These are phyloP conservation scores for Verbascum thapsus DNA, from an alignment of 257 asterid species.

Conservation along the genomic window DNA sequence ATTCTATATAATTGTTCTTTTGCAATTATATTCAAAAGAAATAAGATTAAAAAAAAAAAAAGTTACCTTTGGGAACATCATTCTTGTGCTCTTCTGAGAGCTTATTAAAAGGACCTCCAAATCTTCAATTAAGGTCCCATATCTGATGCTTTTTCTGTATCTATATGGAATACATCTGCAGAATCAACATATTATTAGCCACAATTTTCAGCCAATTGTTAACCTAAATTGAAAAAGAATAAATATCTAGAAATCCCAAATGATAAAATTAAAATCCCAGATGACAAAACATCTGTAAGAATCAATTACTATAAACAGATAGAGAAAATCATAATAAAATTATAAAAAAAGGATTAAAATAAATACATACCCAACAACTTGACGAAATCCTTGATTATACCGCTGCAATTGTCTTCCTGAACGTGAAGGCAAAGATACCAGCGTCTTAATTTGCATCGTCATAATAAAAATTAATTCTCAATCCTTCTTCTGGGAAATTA, in stretches of 20 bases:
- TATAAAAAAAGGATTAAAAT: background rate
- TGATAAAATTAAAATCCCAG: background rate
- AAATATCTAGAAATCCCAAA: too few species aligned
- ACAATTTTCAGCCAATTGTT: too few species aligned
- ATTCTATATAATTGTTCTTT: background rate
- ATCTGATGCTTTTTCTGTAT: constrained; percentile 42
- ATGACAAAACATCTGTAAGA: too few species aligned
- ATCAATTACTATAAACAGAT: too few species aligned
- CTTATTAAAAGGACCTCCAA: constrained; percentile 83
- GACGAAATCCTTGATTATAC: constrained; percentile 45
- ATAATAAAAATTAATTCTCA: background rate
- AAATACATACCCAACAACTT: constrained; percentile 54
- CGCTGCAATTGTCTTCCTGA: constrained; percentile 48
- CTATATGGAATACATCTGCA: constrained; percentile 94
- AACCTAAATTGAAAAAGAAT: too few species aligned
- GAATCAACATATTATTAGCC: constrained; percentile 19
- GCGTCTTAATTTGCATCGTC: constrained; percentile 41
- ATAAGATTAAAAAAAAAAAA: background rate
- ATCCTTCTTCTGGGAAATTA: too few species aligned
- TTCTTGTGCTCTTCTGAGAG: constrained; percentile 79
- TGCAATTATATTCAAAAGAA: background rate
- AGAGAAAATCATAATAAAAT: too few species aligned
- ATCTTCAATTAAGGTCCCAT: constrained; percentile 51
- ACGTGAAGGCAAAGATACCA: constrained; percentile 36
- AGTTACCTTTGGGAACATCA: constrained; percentile 96